Evolutionary conservation across 1,139 yeast species (phyloP).

Genomic region (Yamadazyma blattariae): DNA sequence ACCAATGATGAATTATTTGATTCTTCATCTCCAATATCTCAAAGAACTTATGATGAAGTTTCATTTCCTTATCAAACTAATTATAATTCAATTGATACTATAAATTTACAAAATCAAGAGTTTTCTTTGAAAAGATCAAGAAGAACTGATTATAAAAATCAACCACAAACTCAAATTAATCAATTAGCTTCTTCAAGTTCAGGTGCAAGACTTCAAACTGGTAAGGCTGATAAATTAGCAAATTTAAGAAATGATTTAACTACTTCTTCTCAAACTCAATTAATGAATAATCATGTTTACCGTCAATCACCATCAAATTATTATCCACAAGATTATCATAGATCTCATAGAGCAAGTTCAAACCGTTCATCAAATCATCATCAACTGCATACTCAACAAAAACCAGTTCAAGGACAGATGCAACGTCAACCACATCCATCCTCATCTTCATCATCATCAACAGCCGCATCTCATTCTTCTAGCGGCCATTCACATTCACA

Average conservation of each 20-base stretch:
- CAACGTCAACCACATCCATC: neutral
- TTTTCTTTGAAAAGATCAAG: slow-evolving; percentile 41
- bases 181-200: slow-evolving; percentile 3
- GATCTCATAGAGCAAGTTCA: neutral
- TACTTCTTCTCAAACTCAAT: neutral
- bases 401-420: neutral
- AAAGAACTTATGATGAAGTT: slow-evolving; percentile 12
- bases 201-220: slow-evolving; percentile 29
- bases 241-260: slow-evolving; percentile 29
- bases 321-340: slow-evolving; percentile 1
- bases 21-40: slow-evolving; percentile 17
- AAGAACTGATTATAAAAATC: slow-evolving; percentile 38
- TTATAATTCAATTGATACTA: slow-evolving; percentile 7
- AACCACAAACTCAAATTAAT: slow-evolving; percentile 5
- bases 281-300: neutral
- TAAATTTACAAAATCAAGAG: slow-evolving; percentile 17
- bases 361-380: neutral
- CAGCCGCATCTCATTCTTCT: neutral
- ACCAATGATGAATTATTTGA: slow-evolving; percentile 13
- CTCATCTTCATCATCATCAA: neutral
- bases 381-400: neutral
- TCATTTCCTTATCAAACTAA: slow-evolving; percentile 13
- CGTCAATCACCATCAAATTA: neutral
- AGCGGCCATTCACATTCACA: neutral
- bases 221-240: slow-evolving; percentile 30